Conservation (phyloP, 2,329 filamentous ascomycete species). For the Aspergillus neoniger region DNA sequence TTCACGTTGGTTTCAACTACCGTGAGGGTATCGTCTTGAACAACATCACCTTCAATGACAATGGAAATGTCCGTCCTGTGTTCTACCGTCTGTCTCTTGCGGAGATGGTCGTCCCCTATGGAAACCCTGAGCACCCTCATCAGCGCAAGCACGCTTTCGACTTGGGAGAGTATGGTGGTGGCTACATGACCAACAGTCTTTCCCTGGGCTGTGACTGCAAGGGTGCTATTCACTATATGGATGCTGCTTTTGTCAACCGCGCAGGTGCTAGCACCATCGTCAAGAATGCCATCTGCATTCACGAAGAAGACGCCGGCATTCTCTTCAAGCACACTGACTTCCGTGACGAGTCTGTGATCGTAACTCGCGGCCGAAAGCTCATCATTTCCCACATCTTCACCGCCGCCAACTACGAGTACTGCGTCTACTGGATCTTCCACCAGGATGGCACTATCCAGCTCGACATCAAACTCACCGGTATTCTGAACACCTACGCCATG, state of each 20-base stretch:
- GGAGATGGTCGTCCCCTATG: slow-evolving; percentile 70
- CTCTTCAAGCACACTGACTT: slow-evolving; percentile 95
- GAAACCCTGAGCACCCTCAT: slow-evolving; percentile 52
- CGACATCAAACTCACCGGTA: slow-evolving; percentile 87
- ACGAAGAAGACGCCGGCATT: slow-evolving; percentile 90
- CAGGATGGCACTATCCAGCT: slow-evolving; percentile 91
- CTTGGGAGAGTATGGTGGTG: slow-evolving; percentile 50
- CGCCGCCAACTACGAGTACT: slow-evolving; percentile 94
- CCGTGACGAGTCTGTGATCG: slow-evolving; percentile 81
- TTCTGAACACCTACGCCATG: slow-evolving; percentile 88
- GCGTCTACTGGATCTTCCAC: slow-evolving; percentile 84
- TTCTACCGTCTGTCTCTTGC: slow-evolving; percentile 88
- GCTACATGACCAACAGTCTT: slow-evolving; percentile 53
- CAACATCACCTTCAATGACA: slow-evolving; percentile 88
- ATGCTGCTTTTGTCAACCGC: slow-evolving; percentile 79
- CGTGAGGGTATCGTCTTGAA: slow-evolving; percentile 87
- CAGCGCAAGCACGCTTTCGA: slow-evolving; percentile 53
- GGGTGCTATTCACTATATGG: slow-evolving; percentile 80
- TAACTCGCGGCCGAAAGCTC: slow-evolving; percentile 82
- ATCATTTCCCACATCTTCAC: slow-evolving; percentile 92
- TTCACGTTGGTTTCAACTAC: slow-evolving; percentile 95
- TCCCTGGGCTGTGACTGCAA: slow-evolving; percentile 49
- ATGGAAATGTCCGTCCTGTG: slow-evolving; percentile 71
- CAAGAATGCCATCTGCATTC: slow-evolving; percentile 93
- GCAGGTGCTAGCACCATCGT: slow-evolving; percentile 75